phyloP scores from a whole-genome alignment of 257 asterid species.

The Echites panduratus region DNA sequence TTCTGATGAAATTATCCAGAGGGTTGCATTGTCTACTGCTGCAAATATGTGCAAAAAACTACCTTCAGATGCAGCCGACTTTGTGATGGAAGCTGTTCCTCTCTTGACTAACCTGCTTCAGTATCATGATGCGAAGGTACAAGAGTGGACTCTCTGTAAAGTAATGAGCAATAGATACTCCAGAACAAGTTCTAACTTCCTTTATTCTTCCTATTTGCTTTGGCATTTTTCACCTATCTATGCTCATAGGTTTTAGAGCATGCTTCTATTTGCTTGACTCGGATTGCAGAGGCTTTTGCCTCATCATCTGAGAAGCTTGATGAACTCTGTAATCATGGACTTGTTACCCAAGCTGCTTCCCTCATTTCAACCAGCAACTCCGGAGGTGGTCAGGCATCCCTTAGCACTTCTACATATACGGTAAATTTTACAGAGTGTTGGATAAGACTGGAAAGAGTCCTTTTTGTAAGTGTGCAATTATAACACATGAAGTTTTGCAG shows the following conservation, averaged over 20 bases:
- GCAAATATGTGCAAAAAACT: constrained; percentile 99
- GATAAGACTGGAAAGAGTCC: neutral
- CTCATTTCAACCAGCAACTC: constrained; percentile 78
- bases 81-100: constrained; percentile 99
- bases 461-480: constrained; percentile 14
- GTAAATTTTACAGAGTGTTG: constrained; percentile 30
- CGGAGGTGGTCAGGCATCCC: constrained; percentile 93
- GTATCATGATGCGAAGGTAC: constrained; percentile 95
- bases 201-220: neutral
- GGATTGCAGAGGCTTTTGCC: constrained; percentile 97
- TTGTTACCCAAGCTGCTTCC: constrained; percentile 86
- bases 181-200: neutral
- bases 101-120: constrained; percentile 93
- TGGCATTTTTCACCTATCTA: neutral
- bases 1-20: constrained; percentile 35
- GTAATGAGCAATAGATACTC: neutral
- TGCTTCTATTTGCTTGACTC: constrained; percentile 93
- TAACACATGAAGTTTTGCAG: constrained; percentile 42
- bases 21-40: constrained; percentile 94
- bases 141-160: constrained; percentile 2
- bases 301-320: constrained; percentile 93
- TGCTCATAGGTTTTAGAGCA: constrained; percentile 67
- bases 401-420: constrained; percentile 89
- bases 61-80: constrained; percentile 96
- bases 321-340: constrained; percentile 92